A percentile compares a stretch with the other conserved stretches of the same genome.
phyloP scores from a whole-genome alignment of 2,329 filamentous ascomycete genomes.

The Claviceps sp. region DNA sequence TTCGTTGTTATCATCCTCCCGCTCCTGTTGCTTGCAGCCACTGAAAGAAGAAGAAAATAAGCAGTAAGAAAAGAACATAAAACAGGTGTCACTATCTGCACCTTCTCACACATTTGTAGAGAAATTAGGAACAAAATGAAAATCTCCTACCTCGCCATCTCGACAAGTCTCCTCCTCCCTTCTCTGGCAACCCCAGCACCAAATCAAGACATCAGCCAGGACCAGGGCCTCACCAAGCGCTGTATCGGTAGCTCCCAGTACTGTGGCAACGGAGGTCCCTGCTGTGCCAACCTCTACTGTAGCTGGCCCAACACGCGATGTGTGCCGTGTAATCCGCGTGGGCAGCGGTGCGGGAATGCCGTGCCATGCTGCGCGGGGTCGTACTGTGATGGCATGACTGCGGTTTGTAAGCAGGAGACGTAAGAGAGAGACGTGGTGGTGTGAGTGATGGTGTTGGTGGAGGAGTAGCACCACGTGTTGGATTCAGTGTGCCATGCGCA shows the following conservation, averaged over 20 bases:
- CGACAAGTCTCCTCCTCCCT: background rate
- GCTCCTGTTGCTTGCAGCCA: no score
- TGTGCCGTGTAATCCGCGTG: background rate
- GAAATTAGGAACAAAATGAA: background rate
- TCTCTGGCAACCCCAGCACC: background rate
- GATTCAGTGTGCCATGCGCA: no score
- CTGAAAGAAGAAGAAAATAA: background rate
- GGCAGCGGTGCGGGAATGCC: background rate
- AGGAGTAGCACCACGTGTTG: background rate
- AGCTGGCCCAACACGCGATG: slow-evolving; percentile 1
- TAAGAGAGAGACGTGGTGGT: background rate
- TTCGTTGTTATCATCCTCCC: no score
- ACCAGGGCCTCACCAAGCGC: background rate
- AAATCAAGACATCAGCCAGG: background rate
- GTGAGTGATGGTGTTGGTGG: background rate
- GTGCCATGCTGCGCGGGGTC: slow-evolving; percentile 1
- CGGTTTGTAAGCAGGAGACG: background rate
- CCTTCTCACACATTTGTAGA: no score
- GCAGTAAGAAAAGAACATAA: background rate
- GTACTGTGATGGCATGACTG: background rate
- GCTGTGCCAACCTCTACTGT: slow-evolving; percentile 2
- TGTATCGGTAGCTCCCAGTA: background rate
- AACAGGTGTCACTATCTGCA: background rate
- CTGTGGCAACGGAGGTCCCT: background rate
- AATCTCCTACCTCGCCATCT: background rate